phyloP scores from a whole-genome alignment of 768 basidiomycete genomes.

The Leccinum imitatum region DNA sequence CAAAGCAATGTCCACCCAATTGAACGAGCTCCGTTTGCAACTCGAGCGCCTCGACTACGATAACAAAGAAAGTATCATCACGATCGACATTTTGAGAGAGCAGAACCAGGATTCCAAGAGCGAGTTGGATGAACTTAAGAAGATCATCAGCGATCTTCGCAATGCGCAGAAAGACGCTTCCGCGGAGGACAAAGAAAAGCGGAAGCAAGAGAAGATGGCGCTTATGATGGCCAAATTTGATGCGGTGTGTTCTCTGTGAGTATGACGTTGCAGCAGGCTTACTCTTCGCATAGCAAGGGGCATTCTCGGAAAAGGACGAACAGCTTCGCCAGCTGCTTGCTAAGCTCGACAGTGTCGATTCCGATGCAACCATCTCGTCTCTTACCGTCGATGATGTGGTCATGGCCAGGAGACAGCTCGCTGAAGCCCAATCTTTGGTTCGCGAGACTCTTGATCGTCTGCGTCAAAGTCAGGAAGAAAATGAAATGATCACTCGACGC shows the following conservation, averaged over 20 bases:
- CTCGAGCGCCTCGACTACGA: conserved; percentile 93
- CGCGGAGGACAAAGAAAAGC: conserved; percentile 96
- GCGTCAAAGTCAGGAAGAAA: conserved; percentile 89
- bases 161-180: conserved; percentile 79
- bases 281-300: conserved; percentile 63
- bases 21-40: conserved; percentile 90
- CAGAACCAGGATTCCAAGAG: conserved; percentile 83
- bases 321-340: conserved; percentile 80
- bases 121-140: conserved; percentile 89
- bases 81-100: conserved; percentile 93
- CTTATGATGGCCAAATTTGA: conserved; percentile 99
- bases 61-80: conserved; percentile 91
- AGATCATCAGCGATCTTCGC: conserved; percentile 76
- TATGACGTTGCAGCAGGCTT: not conserved
- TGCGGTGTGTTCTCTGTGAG: conserved; percentile 54
- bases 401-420: conserved; percentile 81
- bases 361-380: conserved; percentile 49
- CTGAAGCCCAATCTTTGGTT: conserved; percentile 82
- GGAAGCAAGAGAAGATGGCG: conserved; percentile 99
- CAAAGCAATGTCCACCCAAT: conserved; percentile 88
- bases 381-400: conserved; percentile 77
- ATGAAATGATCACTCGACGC: conserved; percentile 76
- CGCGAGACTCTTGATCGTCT: conserved; percentile 90
- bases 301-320: conserved; percentile 94
- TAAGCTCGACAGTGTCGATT: conserved; percentile 82